Evolutionary conservation across 192 early-diverging fungal genomes (phyloP).

Genomic region (Globomyces pollinis-pini): DNA sequence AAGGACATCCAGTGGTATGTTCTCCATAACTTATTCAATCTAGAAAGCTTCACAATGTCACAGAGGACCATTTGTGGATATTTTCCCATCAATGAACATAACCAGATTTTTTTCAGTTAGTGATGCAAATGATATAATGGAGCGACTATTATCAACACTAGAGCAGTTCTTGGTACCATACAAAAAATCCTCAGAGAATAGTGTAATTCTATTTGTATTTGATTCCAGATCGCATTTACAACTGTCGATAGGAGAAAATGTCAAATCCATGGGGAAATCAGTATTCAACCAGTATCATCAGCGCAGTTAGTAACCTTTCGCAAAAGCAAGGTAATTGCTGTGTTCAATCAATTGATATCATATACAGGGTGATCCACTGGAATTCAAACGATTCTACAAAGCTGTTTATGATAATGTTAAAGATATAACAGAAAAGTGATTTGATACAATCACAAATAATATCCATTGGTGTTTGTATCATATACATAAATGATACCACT

Average conservation of each 20-base stretch:
- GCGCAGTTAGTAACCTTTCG: constrained; percentile 49
- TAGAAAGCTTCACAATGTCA: too few relatives aligned
- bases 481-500: too few relatives aligned
- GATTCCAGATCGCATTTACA: constrained; percentile 44
- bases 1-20: not conserved
- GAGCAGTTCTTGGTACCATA: constrained; percentile 34
- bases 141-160: constrained; percentile 14
- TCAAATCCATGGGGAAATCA: constrained; percentile 53
- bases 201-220: not conserved
- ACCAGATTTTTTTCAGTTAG: constrained; percentile 33
- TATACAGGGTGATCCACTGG: constrained; percentile 54
- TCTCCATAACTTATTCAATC: too few relatives aligned
- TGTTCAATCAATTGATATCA: too few relatives aligned
- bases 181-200: constrained; percentile 20
- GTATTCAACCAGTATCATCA: constrained; percentile 38
- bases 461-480: too few relatives aligned
- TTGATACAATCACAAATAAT: too few relatives aligned
- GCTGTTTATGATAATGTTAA: constrained; percentile 14
- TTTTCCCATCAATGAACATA: constrained; percentile 28
- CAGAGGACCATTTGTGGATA: constrained; percentile 24
- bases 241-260: constrained; percentile 62
- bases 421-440: too few relatives aligned
- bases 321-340: constrained; percentile 36
- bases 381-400: constrained; percentile 46
- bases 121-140: constrained; percentile 9